Evolutionary conservation across 306 rosid genomes (phyloP).

Genomic region (Lupinus albus): DNA sequence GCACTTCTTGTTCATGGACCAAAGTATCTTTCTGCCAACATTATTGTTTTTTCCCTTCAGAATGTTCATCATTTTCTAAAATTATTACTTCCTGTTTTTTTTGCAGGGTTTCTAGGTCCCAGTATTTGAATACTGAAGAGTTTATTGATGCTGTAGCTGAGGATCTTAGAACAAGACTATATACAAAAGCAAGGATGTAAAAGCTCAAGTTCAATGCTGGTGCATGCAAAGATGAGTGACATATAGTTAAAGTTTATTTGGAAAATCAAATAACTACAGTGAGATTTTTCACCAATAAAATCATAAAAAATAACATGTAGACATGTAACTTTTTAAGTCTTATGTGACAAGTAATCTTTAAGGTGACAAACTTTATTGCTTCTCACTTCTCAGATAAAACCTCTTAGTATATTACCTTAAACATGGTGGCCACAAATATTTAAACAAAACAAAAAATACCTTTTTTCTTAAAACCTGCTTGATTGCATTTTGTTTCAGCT

Average conservation of each 20-base stretch:
- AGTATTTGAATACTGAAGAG: slow-evolving; percentile 84
- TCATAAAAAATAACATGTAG: neutral
- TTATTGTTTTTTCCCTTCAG: slow-evolving; percentile 13
- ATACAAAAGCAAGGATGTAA: slow-evolving; percentile 46
- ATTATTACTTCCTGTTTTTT: slow-evolving; percentile 17
- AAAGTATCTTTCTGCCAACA: slow-evolving; percentile 57
- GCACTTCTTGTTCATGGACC: slow-evolving; percentile 88
- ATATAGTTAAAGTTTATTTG: neutral
- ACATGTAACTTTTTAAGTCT: neutral
- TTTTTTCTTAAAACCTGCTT: neutral
- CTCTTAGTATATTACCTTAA: no score
- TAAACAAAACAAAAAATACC: no score
- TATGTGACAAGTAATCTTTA: neutral
- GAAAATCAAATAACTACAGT: neutral
- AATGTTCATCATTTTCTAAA: slow-evolving; percentile 13
- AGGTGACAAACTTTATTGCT: neutral
- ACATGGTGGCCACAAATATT: no score
- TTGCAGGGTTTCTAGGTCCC: slow-evolving; percentile 73
- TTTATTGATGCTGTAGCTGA: slow-evolving; percentile 88
- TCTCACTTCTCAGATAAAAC: neutral
- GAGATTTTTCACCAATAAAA: neutral
- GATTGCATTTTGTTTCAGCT: neutral
- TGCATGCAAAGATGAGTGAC: neutral
- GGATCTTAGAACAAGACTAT: slow-evolving; percentile 55
- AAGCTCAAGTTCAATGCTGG: slow-evolving; percentile 27